A percentile compares a stretch with the other conserved stretches of the same genome.
These are phyloP conservation scores for Salix purpurea DNA, from an alignment of 345 rosid species.

Conservation along the genomic window DNA sequence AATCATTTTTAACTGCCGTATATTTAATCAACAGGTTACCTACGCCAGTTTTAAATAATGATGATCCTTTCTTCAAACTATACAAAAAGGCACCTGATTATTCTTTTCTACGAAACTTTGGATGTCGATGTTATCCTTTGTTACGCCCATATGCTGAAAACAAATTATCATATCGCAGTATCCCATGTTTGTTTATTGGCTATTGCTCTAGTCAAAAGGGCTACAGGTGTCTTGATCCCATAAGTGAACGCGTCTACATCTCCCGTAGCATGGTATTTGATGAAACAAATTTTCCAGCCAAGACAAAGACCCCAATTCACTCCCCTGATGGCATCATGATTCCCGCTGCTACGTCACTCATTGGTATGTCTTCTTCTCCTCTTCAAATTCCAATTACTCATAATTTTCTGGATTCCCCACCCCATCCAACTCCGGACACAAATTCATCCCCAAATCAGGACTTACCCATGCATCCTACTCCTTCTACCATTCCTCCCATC, in stretches of 20 bases:
- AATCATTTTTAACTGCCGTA: too few species aligned
- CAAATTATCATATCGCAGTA: too few species aligned
- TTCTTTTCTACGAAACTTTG: background rate
- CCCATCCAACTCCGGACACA: fast-evolving
- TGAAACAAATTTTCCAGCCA: background rate
- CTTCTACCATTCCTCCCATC: fast-evolving
- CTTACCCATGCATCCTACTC: fast-evolving
- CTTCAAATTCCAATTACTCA: too few species aligned
- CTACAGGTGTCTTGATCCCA: background rate
- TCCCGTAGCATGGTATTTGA: background rate
- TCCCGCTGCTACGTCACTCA: background rate
- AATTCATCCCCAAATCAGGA: too few species aligned
- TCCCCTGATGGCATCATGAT: fast-evolving
- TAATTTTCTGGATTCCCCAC: background rate
- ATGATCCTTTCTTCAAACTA: too few species aligned
- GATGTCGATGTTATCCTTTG: background rate
- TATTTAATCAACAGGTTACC: background rate
- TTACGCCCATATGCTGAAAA: background rate
- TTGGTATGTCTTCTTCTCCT: background rate
- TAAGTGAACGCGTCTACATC: background rate
- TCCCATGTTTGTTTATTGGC: background rate
- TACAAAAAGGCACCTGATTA: background rate
- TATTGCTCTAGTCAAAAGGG: background rate
- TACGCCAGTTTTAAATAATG: too few species aligned
- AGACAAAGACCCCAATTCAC: background rate